phyloP scores from a whole-genome alignment of 768 basidiomycete genomes.

The Tricholomella constricta region DNA sequence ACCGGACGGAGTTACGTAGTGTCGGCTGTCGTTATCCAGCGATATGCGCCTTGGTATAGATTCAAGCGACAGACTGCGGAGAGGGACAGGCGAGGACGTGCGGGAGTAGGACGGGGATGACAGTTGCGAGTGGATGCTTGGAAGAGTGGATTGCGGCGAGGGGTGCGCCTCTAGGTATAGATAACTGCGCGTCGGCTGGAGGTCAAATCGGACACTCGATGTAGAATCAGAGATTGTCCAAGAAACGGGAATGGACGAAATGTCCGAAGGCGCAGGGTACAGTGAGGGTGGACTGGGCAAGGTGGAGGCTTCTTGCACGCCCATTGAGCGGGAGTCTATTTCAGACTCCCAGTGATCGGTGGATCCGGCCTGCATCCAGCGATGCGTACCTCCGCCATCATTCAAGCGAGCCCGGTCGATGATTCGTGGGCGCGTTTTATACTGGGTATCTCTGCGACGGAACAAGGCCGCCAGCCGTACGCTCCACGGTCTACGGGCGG shows the following conservation, averaged over 20 bases:
- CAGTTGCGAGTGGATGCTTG: slow-evolving; percentile 29
- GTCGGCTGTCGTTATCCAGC: slow-evolving; percentile 12
- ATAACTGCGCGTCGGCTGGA: slow-evolving; percentile 23
- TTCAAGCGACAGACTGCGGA: slow-evolving; percentile 19
- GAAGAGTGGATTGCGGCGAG: slow-evolving; percentile 25
- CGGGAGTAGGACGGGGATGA: slow-evolving; percentile 34
- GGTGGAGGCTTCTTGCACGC: slow-evolving; percentile 5
- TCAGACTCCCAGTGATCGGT: slow-evolving; percentile 49
- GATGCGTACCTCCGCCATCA: slow-evolving; percentile 31
- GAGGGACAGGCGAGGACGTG: slow-evolving; percentile 24
- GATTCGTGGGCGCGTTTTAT: neutral
- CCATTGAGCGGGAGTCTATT: neutral
- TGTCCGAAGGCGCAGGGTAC: slow-evolving; percentile 3
- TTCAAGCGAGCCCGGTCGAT: slow-evolving; percentile 16
- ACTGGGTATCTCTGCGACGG: neutral
- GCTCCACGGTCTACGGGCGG: slow-evolving; percentile 4
- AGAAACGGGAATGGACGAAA: slow-evolving; percentile 19
- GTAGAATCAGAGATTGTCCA: slow-evolving; percentile 28
- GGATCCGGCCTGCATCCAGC: slow-evolving; percentile 55
- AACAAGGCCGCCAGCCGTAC: slow-evolving; percentile 6
- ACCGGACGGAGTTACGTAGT: slow-evolving; percentile 18
- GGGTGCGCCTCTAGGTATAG: slow-evolving; percentile 24
- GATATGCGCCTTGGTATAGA: slow-evolving; percentile 10
- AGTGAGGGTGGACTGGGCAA: slow-evolving; percentile 5
- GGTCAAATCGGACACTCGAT: slow-evolving; percentile 30